Base-by-base conservation (phyloP, 2,329 filamentous ascomycete genomes). In the Aspergillus nomiae region DNA sequence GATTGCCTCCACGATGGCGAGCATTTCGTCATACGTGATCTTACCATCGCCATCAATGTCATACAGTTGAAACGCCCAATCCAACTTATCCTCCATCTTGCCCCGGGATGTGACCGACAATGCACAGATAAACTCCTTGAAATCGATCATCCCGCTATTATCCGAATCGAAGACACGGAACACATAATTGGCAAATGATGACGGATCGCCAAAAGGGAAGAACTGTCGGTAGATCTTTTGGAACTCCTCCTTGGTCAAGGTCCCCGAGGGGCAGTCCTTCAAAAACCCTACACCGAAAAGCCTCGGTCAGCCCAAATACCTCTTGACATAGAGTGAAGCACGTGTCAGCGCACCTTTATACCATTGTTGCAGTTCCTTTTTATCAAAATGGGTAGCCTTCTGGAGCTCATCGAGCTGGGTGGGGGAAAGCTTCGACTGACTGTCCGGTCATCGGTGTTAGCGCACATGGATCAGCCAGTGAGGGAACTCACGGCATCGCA, bases 181-280 rank as follows among this genome's bases (percentile, higher is more conserved):
- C 66, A 99, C 95, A 78, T 98, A 98, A 82, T 98, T 94, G 77
- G 95, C 95, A 77, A 99, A 99, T 3, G 92, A 95, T 30, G 92
- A 96, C 4, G 95, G 95, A 78, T 99, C 95, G 70, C 95, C 95
- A 74, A 98, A 98, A 16, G 95, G 95, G 80, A 99, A 99, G 86
- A 99, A 99, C 80, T 98, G 95, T 73, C 95, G 92, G 82, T 99
- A 99, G 75, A 99, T 99, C 83, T 98, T 98, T 81, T 98, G 95
- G 80, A 99, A 99, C 80, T 99, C 95, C 76, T 96, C 91, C 82
- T 98, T 99, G 74, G 92, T 95, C 78, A 99, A 90, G 85, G 93
- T 96, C 78, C 95, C 95, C 48, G 92, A 94, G 5, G 95, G 95
- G 81, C 95, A 99, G 81, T 99, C 95, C 84, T 98, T 98, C 65